Evolutionary conservation across 805 yeast species (phyloP).

Genomic region (Debaryomyces castellii): DNA sequence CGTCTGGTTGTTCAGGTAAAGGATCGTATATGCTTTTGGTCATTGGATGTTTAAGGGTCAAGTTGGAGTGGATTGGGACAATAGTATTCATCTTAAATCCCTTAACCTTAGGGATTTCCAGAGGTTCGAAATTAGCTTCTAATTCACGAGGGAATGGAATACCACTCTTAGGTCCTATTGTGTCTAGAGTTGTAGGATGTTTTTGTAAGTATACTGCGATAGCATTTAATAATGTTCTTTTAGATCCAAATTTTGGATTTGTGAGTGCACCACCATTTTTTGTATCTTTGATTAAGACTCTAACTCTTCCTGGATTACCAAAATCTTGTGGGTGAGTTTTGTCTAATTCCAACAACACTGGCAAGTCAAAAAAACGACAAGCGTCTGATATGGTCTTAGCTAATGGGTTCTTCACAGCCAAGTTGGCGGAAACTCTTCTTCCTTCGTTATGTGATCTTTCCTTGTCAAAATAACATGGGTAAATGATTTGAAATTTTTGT

Average conservation of each 20-base stretch:
- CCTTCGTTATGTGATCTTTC: conserved; percentile 77
- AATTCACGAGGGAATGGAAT: conserved; percentile 67
- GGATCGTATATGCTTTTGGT: conserved; percentile 65
- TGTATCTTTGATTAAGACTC: conserved; percentile 60
- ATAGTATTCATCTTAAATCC: conserved; percentile 85
- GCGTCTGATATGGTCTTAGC: conserved; percentile 85
- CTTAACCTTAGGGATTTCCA: conserved; percentile 71
- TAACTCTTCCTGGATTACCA: conserved; percentile 96
- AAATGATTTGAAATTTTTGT: conserved; percentile 68
- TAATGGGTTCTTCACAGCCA: conserved; percentile 83
- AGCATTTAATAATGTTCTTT: conserved; percentile 62
- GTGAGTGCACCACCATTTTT: conserved; percentile 42
- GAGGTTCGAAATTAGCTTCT: conserved; percentile 49
- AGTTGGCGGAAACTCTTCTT: conserved; percentile 67
- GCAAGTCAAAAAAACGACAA: conserved; percentile 38
- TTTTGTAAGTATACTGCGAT: conserved; percentile 60
- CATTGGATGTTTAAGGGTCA: conserved; percentile 81
- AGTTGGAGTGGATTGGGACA: conserved; percentile 83
- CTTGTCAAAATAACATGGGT: conserved; percentile 91
- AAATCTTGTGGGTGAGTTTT: conserved; percentile 95
- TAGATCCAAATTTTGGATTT: conserved; percentile 36
- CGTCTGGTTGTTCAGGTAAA: conserved; percentile 37
- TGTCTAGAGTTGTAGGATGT: conserved; percentile 67
- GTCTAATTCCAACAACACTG: conserved; percentile 66
- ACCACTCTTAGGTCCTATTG: conserved; percentile 50